Evolutionary conservation across 176 grass and related monocot species (phyloP), one percentile per base, ranked within the genome.

Genomic region (Guadua angustifolia): DNA sequence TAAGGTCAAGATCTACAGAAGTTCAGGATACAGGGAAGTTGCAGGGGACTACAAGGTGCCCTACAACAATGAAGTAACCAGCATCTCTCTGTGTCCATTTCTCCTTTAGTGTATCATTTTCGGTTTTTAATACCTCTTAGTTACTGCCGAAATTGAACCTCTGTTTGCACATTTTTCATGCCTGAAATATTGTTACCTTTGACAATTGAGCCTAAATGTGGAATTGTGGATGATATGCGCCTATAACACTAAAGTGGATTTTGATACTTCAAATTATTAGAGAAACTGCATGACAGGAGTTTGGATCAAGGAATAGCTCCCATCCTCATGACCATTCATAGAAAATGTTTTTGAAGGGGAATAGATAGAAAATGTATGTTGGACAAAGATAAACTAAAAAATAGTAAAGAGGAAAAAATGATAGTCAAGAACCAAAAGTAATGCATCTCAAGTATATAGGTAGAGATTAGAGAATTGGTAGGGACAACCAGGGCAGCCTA

Each of bases 1-100:
- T 36, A 22, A 72, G 55, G 21, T 73, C 18, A 65, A 51, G 29
- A 52, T 14, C 36, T 72, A 49, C 22, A n/a, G 39, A 49, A 72
- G 55, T 26, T 79, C 13, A 67, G 4, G 19, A 47, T 67, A 79
- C 10, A 38, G 6, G 26, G 62, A 38, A 51, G 26, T 11, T 38
- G 45, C 59, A 21, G 42, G 22, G 40, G 17, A 39, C 52, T 56
- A 56, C n/a, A 60, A 60, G 57, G 57, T 60, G 57, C n/a, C 57
- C 21, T 29, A 79, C 42, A 71, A 0, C 32, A 38, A 38, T 49
- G 16, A 46, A 59, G 7, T 22, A 56, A n/a, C 59, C 77, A 29
- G 53, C 35, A 7, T 32, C 52, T 86, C 62, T 47, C 16, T 51
- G 45, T 44, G 51, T 67, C 60, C n/a, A 75, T 75, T 67, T 42